A percentile compares a stretch with the other conserved stretches of the same genome.
Conservation (phyloP, 108 stramenopile species). For the Parietichytrium sp. region DNA sequence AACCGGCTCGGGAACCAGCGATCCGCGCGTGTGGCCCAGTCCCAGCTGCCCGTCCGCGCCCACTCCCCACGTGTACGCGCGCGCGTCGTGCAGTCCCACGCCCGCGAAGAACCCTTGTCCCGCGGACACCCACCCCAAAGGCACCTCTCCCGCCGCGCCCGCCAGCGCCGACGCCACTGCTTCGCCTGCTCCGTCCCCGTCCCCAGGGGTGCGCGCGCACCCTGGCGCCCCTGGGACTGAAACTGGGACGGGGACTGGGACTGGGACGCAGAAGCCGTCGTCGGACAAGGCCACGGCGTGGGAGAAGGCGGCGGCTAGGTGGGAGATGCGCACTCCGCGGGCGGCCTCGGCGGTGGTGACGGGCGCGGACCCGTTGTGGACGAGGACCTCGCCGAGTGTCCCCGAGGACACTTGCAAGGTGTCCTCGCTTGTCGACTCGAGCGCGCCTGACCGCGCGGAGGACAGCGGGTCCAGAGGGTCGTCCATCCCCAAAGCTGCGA, state of each 20-base stretch:
- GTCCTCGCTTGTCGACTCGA: not conserved
- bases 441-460: not conserved
- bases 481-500: not conserved
- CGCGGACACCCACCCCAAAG: not conserved
- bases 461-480: not conserved
- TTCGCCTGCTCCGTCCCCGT: too few species aligned
- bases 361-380: not conserved
- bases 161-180: too few species aligned
- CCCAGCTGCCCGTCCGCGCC: conserved; percentile 36
- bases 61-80: conserved; percentile 59
- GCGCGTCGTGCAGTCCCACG: conserved; percentile 35
- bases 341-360: not conserved
- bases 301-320: not conserved
- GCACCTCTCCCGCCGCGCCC: not conserved
- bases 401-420: not conserved
- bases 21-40: conserved; percentile 48
- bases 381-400: conserved; percentile 1
- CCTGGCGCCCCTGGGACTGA: too few species aligned
- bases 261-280: too few species aligned
- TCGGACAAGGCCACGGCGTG: too few species aligned
- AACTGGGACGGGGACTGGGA: too few species aligned
- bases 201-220: too few species aligned
- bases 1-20: conserved; percentile 36
- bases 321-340: not conserved
- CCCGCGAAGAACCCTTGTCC: not conserved